Evolutionary conservation across 106 monocot species (phyloP).

Genomic region (Acorus calamus): DNA sequence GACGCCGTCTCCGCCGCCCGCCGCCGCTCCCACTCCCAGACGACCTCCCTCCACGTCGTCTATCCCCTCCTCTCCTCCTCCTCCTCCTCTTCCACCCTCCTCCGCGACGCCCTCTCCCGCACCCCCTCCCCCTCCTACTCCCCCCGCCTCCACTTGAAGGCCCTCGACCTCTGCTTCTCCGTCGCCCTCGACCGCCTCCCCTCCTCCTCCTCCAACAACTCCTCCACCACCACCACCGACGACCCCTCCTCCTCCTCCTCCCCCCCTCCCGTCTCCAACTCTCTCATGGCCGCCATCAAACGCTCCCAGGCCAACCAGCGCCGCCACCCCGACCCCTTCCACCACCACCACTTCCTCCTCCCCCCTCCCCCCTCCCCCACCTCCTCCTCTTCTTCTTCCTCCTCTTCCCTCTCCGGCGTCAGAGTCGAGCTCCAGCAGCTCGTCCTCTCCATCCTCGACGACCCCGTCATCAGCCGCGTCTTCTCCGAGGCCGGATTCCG

Average conservation of each 20-base stretch:
- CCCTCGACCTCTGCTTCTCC: constrained; percentile 77
- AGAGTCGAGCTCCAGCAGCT: constrained; percentile 85
- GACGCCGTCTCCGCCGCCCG: constrained; percentile 57
- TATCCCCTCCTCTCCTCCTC: constrained; percentile 54
- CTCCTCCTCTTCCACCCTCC: constrained; percentile 20
- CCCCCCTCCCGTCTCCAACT: constrained; percentile 83
- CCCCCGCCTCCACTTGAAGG: constrained; percentile 61
- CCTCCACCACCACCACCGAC: constrained; percentile 8
- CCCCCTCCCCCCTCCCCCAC: constrained; percentile 35
- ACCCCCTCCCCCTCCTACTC: constrained; percentile 41
- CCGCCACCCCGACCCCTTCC: constrained; percentile 82
- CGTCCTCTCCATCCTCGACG: constrained; percentile 63
- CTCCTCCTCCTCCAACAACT: constrained; percentile 15
- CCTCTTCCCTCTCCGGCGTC: constrained; percentile 32
- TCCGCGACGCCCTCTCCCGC: constrained; percentile 44
- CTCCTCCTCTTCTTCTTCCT: constrained; percentile 7
- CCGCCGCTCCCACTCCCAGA: constrained; percentile 79
- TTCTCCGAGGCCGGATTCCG: constrained; percentile 66
- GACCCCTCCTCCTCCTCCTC: constrained; percentile 4
- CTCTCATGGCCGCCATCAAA: constrained; percentile 98
- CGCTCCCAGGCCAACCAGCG: constrained; percentile 94
- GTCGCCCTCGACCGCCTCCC: constrained; percentile 84
- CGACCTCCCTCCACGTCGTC: constrained; percentile 84
- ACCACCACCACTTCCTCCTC: constrained; percentile 1
- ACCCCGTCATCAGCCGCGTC: constrained; percentile 65